A percentile compares a stretch with the other conserved stretches of the same genome.
Conservation (phyloP, 192 early-diverging fungal species). For the Dissophora globulifera region DNA sequence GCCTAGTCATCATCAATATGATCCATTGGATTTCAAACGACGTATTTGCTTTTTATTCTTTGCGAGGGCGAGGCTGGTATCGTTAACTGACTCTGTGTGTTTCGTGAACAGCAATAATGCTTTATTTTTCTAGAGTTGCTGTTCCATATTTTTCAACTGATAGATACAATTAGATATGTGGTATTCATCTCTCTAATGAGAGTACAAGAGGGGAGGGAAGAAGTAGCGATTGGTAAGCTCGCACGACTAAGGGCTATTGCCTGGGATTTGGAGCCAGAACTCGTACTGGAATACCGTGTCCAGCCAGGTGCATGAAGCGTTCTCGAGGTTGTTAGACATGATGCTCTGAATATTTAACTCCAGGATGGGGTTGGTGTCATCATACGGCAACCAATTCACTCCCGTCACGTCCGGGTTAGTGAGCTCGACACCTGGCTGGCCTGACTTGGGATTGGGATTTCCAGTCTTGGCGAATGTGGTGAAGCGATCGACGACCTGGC, state of each 20-base stretch:
- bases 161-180: too few relatives aligned
- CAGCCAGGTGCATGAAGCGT: slow-evolving; percentile 19
- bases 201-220: too few relatives aligned
- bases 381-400: slow-evolving; percentile 15
- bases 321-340: slow-evolving; percentile 18
- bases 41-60: too few relatives aligned
- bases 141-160: too few relatives aligned
- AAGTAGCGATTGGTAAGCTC: too few relatives aligned
- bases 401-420: slow-evolving; percentile 29
- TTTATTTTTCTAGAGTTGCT: too few relatives aligned
- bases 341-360: slow-evolving; percentile 28
- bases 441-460: slow-evolving; percentile 44
- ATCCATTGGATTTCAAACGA: too few relatives aligned
- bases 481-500: slow-evolving; percentile 43
- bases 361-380: slow-evolving; percentile 12
- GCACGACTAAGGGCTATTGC: slow-evolving; percentile 12
- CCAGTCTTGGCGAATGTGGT: slow-evolving; percentile 51
- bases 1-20: too few relatives aligned
- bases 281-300: slow-evolving; percentile 24
- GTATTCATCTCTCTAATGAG: too few relatives aligned
- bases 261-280: slow-evolving; percentile 28
- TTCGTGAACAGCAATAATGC: too few relatives aligned
- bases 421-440: slow-evolving; percentile 5
- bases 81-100: too few relatives aligned
- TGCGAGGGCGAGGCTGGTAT: too few relatives aligned